Conservation (phyloP, 495 filamentous ascomycete genomes). For the Penicillium steckii region DNA sequence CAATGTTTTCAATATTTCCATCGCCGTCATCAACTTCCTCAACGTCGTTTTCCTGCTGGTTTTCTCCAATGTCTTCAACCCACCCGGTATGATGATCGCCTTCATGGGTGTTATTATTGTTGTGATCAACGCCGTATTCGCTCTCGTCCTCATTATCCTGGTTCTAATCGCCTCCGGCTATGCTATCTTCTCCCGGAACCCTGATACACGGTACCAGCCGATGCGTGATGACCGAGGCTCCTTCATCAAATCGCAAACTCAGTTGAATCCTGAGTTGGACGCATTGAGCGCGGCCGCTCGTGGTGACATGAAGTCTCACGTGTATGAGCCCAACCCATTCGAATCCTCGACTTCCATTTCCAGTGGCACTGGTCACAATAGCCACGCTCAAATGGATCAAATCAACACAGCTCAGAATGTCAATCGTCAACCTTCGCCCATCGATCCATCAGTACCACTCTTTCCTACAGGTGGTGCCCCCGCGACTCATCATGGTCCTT, state of each 20-base stretch:
- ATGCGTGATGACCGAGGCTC: constrained; percentile 96
- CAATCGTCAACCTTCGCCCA: constrained; percentile 47
- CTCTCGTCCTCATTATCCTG: constrained; percentile 80
- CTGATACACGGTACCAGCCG: constrained; percentile 91
- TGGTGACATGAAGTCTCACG: constrained; percentile 72
- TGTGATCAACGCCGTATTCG: constrained; percentile 84
- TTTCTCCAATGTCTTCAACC: constrained; percentile 80
- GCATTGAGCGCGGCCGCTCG: constrained; percentile 90
- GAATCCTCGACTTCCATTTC: constrained; percentile 73
- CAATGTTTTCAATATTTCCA: constrained; percentile 94
- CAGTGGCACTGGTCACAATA: constrained; percentile 42
- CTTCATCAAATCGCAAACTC: constrained; percentile 97
- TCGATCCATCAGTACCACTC: constrained; percentile 62
- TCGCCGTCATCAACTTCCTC: constrained; percentile 85
- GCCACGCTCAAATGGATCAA: constrained; percentile 29
- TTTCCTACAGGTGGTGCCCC: constrained; percentile 50
- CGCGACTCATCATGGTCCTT: constrained; percentile 30
- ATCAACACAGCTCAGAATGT: constrained; percentile 10
- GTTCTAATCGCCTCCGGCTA: constrained; percentile 82
- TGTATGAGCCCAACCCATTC: constrained; percentile 64
- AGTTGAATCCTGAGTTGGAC: constrained; percentile 86
- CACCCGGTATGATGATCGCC: constrained; percentile 84
- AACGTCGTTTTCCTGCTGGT: constrained; percentile 84
- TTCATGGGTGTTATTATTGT: constrained; percentile 95
- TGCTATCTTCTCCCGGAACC: constrained; percentile 89